Evolutionary conservation across 2,329 filamentous ascomycete species (phyloP).

Genomic region (Trichoderma semiorbis): DNA sequence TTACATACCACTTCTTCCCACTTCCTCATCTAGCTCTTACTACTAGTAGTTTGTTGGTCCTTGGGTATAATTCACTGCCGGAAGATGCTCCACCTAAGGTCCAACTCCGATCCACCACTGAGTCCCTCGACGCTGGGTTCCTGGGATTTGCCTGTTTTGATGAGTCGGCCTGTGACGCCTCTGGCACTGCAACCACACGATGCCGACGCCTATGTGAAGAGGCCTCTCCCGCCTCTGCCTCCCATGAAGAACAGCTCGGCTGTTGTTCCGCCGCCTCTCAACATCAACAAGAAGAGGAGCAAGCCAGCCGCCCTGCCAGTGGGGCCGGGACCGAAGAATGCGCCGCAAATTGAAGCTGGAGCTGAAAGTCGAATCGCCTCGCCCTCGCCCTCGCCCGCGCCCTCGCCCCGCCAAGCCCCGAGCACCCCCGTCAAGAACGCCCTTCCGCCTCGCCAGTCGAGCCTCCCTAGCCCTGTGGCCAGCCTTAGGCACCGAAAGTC

Average conservation of each 20-base stretch:
- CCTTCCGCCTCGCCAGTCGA: not conserved
- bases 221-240: slow-evolving; percentile 10
- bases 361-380: not conserved
- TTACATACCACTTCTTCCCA: not conserved
- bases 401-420: not conserved
- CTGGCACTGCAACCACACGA: not conserved
- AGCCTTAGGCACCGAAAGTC: slow-evolving; percentile 27
- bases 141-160: not conserved
- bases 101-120: slow-evolving; percentile 6
- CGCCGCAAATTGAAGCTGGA: not conserved
- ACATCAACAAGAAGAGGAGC: slow-evolving; percentile 14
- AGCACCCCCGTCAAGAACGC: not conserved
- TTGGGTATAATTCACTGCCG: not conserved
- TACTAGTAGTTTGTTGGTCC: not conserved
- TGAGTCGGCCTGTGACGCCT: not conserved
- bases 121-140: not conserved
- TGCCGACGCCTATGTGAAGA: slow-evolving; percentile 1
- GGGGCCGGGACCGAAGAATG: not conserved
- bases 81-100: slow-evolving; percentile 7
- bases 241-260: not conserved
- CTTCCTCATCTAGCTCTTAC: not conserved
- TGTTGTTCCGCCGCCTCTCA: slow-evolving; percentile 12
- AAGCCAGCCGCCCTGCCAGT: not conserved
- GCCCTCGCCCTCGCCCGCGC: slow-evolving; percentile 16
- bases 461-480: slow-evolving; percentile 10